phyloP scores from a whole-genome alignment of 1,284 basidiomycete genomes.

The Serendipita sp. region DNA sequence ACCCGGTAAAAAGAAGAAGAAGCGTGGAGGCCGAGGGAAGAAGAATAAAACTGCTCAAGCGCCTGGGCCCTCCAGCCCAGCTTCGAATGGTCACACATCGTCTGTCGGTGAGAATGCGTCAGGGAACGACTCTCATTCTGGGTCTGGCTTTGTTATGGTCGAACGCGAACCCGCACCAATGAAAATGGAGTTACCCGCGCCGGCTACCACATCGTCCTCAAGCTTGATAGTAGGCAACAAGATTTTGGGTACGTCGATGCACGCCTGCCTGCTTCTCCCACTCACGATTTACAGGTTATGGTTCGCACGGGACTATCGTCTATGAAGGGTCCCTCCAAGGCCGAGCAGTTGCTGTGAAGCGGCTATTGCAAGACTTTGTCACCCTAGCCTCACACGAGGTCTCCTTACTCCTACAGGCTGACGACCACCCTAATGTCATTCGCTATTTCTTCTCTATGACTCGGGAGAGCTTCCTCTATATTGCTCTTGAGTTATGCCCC shows the following conservation, averaged over 20 bases:
- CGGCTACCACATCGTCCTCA: neutral
- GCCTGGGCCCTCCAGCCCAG: neutral
- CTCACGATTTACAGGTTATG: conserved; percentile 54
- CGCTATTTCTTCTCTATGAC: conserved; percentile 97
- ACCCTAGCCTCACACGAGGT: conserved; percentile 92
- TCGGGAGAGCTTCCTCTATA: conserved; percentile 87
- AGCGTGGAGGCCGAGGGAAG: conserved; percentile 31
- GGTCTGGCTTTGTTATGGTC: conserved; percentile 5
- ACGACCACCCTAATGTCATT: conserved; percentile 97
- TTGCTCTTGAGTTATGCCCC: conserved; percentile 92
- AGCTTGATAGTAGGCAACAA: conserved; percentile 10
- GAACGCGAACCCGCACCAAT: neutral
- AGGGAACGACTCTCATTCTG: neutral
- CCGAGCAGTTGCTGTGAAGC: conserved; percentile 91
- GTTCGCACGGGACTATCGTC: conserved; percentile 93
- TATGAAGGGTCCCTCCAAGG: conserved; percentile 90
- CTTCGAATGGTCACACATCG: neutral
- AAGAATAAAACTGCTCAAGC: conserved; percentile 24
- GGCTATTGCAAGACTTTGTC: conserved; percentile 88
- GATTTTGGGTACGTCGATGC: conserved; percentile 5
- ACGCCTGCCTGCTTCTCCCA: neutral
- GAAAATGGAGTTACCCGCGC: neutral
- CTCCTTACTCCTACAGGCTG: conserved; percentile 84
- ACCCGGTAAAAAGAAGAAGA: conserved; percentile 23
- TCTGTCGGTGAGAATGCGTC: neutral